phyloP scores from a whole-genome alignment of 306 rosid genomes.

The Prunus mira region DNA sequence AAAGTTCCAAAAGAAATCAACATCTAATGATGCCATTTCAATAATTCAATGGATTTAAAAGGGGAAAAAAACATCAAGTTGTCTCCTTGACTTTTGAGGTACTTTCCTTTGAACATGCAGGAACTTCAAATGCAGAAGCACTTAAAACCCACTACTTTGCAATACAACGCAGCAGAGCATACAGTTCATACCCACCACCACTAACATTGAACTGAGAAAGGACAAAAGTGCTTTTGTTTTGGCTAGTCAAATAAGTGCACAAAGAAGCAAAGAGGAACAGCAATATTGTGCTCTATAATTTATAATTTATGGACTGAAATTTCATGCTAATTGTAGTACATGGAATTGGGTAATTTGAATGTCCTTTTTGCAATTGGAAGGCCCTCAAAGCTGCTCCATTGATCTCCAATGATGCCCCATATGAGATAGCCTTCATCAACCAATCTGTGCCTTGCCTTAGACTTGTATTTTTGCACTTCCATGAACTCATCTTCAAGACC shows the following conservation, averaged over 20 bases:
- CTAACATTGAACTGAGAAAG: too few species aligned
- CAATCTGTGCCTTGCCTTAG: conserved; percentile 38
- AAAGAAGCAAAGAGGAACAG: too few species aligned
- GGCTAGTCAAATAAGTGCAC: too few species aligned
- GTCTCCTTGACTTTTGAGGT: neutral
- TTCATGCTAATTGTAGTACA: conserved; percentile 39
- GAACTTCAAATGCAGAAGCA: neutral
- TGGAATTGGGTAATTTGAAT: conserved; percentile 66
- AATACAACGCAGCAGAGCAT: too few species aligned
- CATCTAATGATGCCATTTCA: neutral
- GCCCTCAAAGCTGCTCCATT: conserved; percentile 69
- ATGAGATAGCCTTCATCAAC: conserved; percentile 52
- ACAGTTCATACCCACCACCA: too few species aligned
- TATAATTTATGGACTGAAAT: neutral
- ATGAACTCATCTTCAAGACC: conserved; percentile 54
- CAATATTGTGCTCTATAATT: neutral
- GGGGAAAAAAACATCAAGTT: neutral
- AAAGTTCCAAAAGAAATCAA: neutral
- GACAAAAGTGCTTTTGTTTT: too few species aligned
- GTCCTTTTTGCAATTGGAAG: conserved; percentile 49
- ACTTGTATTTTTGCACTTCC: conserved; percentile 46
- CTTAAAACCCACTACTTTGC: neutral
- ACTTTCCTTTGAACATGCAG: too few species aligned
- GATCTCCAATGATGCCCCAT: conserved; percentile 67
- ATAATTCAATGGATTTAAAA: neutral